Conservation (phyloP, 352 stramenopile species). For the Pythium insidiosum region DNA sequence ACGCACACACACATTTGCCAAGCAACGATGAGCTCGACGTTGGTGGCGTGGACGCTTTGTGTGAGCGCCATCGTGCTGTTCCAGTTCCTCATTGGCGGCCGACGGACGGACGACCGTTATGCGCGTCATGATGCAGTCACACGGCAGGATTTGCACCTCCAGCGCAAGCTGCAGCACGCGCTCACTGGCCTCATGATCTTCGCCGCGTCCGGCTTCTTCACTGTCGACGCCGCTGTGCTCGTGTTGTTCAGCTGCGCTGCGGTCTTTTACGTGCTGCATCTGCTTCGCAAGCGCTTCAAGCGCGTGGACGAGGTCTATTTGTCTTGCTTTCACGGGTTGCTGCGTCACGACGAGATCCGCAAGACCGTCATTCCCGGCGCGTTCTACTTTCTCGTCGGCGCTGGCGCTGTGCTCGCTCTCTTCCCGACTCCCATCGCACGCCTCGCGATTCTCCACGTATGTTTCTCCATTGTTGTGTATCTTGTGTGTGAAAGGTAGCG, state of each 20-base stretch:
- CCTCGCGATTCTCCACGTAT: constrained; percentile 49
- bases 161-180: constrained; percentile 42
- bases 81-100: constrained; percentile 14
- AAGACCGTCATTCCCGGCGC: constrained; percentile 29
- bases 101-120: background rate
- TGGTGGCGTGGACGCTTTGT: constrained; percentile 7
- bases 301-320: constrained; percentile 29
- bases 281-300: constrained; percentile 17
- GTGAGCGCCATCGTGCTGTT: constrained; percentile 12
- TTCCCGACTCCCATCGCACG: constrained; percentile 29
- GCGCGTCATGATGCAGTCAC: background rate
- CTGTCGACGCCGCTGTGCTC: constrained; percentile 2
- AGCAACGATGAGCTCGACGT: constrained; percentile 1
- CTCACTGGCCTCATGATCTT: constrained; percentile 43
- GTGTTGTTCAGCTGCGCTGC: constrained; percentile 28
- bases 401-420: constrained; percentile 23
- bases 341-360: constrained; percentile 36
- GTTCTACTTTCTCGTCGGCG: constrained; percentile 56
- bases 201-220: constrained; percentile 20
- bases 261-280: constrained; percentile 27
- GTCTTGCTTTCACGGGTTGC: constrained; percentile 27
- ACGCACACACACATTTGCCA: too few relatives aligned
- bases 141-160: constrained; percentile 26
- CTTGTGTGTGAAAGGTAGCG: background rate
- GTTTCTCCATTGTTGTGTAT: constrained; percentile 7